These are phyloP conservation scores for Talaromyces verruculosus DNA, from an alignment of 2,329 filamentous ascomycete genomes.

Conservation along the genomic window DNA sequence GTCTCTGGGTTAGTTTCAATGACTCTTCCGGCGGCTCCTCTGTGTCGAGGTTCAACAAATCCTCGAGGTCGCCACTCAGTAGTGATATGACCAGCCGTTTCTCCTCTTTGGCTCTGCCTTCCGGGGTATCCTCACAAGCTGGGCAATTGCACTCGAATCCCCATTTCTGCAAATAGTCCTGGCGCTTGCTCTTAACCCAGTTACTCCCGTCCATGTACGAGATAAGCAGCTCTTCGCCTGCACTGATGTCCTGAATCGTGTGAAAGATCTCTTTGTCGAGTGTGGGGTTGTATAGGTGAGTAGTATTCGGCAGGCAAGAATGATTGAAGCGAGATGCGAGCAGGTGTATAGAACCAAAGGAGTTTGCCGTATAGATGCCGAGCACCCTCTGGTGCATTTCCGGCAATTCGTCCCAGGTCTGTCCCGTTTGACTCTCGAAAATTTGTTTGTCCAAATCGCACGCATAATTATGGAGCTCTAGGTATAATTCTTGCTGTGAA, in stretches of 20 bases:
- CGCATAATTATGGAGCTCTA: not conserved
- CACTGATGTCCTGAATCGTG: not conserved
- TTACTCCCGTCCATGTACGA: not conserved
- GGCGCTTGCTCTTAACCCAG: not conserved
- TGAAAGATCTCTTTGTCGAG: not conserved
- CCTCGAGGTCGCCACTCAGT: not conserved
- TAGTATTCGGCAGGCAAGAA: conserved; percentile 3
- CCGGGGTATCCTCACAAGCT: not conserved
- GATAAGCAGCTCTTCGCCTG: not conserved
- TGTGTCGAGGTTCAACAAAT: not conserved
- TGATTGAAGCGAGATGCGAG: conserved; percentile 1
- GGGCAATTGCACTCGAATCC: not conserved
- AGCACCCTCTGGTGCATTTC: not conserved
- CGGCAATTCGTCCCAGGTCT: not conserved
- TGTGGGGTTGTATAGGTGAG: not conserved
- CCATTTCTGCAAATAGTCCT: not conserved
- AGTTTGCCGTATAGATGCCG: not conserved
- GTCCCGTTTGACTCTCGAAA: not conserved
- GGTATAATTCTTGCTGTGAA: not conserved
- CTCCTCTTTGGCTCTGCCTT: not conserved
- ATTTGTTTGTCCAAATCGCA: not conserved
- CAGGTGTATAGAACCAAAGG: not conserved
- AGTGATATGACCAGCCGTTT: not conserved
- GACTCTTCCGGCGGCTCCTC: not conserved
- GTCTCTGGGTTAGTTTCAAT: not conserved